These are phyloP conservation scores for Cymbopogon citratus DNA, from an alignment of 176 grass and related monocot genomes.

Conservation along the genomic window DNA sequence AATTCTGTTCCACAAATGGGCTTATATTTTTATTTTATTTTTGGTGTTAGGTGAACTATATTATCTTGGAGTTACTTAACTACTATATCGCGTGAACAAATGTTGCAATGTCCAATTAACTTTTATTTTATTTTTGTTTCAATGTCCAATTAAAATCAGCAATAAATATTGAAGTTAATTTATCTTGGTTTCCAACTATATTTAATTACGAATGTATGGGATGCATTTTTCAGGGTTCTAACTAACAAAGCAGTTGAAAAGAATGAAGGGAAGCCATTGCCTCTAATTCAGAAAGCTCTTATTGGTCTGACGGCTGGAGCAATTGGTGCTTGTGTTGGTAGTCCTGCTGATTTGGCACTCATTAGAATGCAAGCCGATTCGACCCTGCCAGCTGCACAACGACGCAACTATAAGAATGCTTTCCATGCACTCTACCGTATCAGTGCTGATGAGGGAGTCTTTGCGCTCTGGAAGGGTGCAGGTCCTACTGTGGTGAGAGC, in stretches of 20 bases:
- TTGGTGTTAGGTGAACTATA: not conserved
- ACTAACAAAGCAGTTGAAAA: conserved; percentile 97
- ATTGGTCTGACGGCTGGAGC: conserved; percentile 95
- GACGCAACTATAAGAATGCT: conserved; percentile 92
- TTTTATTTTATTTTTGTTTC: too few relatives aligned
- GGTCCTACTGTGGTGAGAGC: conserved; percentile 92
- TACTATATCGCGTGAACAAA: not conserved
- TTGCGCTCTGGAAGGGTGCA: conserved; percentile 94
- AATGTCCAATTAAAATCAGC: not conserved
- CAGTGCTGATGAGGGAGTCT: conserved; percentile 67
- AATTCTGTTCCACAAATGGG: not conserved
- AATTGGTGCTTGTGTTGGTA: conserved; percentile 81
- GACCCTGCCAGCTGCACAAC: conserved; percentile 70
- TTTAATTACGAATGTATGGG: not conserved
- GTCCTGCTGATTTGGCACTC: conserved; percentile 94
- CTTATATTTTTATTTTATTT: not conserved
- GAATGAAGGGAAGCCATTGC: conserved; percentile 85
- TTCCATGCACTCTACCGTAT: conserved; percentile 93
- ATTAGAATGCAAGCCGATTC: conserved; percentile 99
- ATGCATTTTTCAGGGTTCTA: conserved; percentile 62
- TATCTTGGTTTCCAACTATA: not conserved
- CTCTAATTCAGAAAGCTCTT: conserved; percentile 85
- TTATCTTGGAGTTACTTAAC: not conserved
- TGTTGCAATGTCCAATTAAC: not conserved
- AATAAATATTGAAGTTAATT: not conserved